These are phyloP conservation scores for Globisporangium acanthophoron DNA, from an alignment of 352 stramenopile genomes.

Conservation along the genomic window DNA sequence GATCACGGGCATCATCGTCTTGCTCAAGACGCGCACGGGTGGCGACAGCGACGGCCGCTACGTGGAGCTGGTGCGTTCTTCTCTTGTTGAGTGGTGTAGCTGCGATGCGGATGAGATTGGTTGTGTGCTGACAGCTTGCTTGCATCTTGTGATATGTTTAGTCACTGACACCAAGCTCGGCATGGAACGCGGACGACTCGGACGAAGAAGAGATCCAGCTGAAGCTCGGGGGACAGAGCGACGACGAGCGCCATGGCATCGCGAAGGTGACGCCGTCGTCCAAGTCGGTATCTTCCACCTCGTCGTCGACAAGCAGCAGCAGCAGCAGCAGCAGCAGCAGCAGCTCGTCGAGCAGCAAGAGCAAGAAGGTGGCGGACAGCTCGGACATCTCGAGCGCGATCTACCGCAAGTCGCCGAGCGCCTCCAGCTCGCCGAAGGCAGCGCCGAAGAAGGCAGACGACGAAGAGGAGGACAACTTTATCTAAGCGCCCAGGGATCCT, in stretches of 20 bases:
- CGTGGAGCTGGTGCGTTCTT: constrained; percentile 60
- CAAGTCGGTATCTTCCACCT: constrained; percentile 20
- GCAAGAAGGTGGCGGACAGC: constrained; percentile 17
- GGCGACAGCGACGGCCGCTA: constrained; percentile 26
- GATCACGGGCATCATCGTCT: constrained; percentile 71
- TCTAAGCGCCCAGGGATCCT: constrained; percentile 28
- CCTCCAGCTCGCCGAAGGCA: constrained; percentile 21
- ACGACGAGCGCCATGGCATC: constrained; percentile 13
- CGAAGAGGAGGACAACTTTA: constrained; percentile 67
- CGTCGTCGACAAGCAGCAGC: constrained; percentile 13
- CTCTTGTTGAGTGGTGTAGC: not conserved
- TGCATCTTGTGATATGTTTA: constrained; percentile 11
- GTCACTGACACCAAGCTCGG: constrained; percentile 70
- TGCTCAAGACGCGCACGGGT: constrained; percentile 56
- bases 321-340: constrained; percentile 3
- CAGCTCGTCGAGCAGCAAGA: constrained; percentile 12
- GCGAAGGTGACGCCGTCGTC: constrained; percentile 22
- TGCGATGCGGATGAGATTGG: not conserved
- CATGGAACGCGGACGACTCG: constrained; percentile 76
- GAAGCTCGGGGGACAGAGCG: constrained; percentile 26
- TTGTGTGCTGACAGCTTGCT: not conserved
- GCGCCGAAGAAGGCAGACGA: constrained; percentile 23
- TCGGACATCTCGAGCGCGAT: constrained; percentile 35
- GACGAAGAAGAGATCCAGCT: constrained; percentile 81
- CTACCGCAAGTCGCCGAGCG: constrained; percentile 24